Percentiles rank a stretch among this genome's conserved stretches.
Conservation (phyloP, 257 asterid species). For the Solanum tarijense region DNA sequence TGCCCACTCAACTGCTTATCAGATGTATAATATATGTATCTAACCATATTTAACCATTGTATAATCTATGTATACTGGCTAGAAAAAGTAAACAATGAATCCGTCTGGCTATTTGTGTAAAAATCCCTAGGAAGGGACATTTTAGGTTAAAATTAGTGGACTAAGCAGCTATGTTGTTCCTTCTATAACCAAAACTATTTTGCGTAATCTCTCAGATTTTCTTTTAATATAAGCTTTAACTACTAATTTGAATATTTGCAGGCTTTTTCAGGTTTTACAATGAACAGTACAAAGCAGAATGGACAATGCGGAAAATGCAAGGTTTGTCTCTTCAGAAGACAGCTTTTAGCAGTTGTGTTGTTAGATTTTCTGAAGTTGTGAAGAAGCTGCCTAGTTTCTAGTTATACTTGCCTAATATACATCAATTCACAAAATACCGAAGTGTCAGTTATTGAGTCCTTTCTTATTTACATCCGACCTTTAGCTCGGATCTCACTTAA, state of each 20-base stretch:
- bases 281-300: constrained; percentile 1
- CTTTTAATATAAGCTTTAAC: neutral
- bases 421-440: neutral
- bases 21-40: neutral
- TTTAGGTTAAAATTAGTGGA: neutral
- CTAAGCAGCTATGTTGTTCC: neutral
- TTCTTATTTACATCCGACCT: neutral
- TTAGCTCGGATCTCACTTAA: neutral
- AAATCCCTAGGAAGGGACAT: neutral
- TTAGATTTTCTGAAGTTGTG: neutral
- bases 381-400: neutral
- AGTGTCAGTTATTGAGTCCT: neutral
- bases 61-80: neutral
- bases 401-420: neutral
- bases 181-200: neutral
- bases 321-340: constrained; percentile 17
- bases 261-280: constrained; percentile 23
- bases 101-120: neutral
- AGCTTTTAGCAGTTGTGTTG: neutral
- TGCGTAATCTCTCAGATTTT: neutral
- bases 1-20: neutral
- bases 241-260: constrained; percentile 12
- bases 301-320: constrained; percentile 17
- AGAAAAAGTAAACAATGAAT: neutral
- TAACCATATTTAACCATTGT: neutral